Evolutionary conservation across 2,329 filamentous ascomycete genomes (phyloP).

Genomic region (Aspergillus clavatus): DNA sequence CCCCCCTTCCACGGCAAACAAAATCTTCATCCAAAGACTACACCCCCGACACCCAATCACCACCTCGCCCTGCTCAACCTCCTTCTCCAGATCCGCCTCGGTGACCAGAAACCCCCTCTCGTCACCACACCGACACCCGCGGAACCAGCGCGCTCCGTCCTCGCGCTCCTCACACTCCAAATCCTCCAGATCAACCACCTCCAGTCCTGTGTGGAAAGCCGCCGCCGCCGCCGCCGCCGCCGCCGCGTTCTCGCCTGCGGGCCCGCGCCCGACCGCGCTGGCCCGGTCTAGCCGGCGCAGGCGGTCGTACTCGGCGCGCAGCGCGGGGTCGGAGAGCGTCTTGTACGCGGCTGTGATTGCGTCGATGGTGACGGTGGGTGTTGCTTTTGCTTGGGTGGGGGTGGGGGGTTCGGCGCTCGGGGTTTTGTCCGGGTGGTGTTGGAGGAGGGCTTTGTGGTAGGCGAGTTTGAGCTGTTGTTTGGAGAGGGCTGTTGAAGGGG

Average conservation of each 20-base stretch:
- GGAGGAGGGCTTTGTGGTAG: constrained; percentile 54
- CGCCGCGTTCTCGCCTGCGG: constrained; percentile 25
- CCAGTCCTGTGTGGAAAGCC: constrained; percentile 49
- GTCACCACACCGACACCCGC: constrained; percentile 56
- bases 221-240: constrained; percentile 6
- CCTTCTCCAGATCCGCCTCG: constrained; percentile 50
- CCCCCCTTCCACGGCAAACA: constrained; percentile 51
- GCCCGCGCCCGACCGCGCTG: constrained; percentile 19
- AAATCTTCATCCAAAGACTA: constrained; percentile 59
- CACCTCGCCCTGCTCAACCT: constrained; percentile 51
- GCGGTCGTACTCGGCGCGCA: constrained; percentile 48
- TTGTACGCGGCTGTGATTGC: constrained; percentile 57
- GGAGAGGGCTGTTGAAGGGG: constrained; percentile 22
- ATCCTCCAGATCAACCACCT: constrained; percentile 56
- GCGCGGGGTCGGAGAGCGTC: constrained; percentile 43
- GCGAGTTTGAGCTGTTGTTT: constrained; percentile 49
- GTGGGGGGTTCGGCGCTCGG: constrained; percentile 7
- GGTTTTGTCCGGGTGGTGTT: constrained; percentile 56
- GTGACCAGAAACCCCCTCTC: constrained; percentile 51
- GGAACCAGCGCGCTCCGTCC: constrained; percentile 49
- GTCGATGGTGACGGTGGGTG: constrained; percentile 45
- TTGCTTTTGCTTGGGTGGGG: constrained; percentile 9
- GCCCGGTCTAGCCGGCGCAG: constrained; percentile 34
- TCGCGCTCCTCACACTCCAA: constrained; percentile 40
- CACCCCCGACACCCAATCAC: constrained; percentile 58